Base-by-base conservation (phyloP, 176 grass and related monocot species). In the Themeda triandra region DNA sequence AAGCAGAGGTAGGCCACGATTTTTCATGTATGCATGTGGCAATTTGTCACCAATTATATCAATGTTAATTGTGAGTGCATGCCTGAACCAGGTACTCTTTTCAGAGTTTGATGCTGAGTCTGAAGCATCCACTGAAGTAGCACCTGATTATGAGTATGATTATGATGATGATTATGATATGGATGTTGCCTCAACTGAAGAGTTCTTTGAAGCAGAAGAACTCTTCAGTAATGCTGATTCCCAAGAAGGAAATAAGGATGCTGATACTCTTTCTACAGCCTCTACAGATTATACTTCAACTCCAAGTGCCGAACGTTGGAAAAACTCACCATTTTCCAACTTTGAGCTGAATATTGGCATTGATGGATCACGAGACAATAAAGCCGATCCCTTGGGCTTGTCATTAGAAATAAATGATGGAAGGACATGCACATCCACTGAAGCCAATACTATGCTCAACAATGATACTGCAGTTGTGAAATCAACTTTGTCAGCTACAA, bases 31-130 rank as follows among this genome's bases (percentile, higher is more conserved):
- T 58, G 41, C 64, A 64, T 75, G 29, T 48, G 64, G 13, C 32
- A 77, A 13, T 63, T 53, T 35, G 8, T 81, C 81, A 41, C 75
- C 73, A 76, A 63, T 27, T 71, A 28, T n/a, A n/a, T n/a, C 81
- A 81, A 88, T 84, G 51, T 91, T 95, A 90, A 95, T 83, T 88
- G 75, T 48, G 91, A 81, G 64, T 87, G 74, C 30, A 68, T 95
- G 78, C 29, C 91, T 98, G 77, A 92, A 95, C 77, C 91, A 98
- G 96, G 93, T 98, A 98, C 93, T 98, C 80, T 98, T 98, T 98
- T 98, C 96, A 95, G 93, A 98, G 80, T 89, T 93, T 85, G 89
- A 93, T 89, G 89, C 76, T 46, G 93, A 92, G 40, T 98, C 89
- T 59, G 91, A 98, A 68, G 73, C 79, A 2, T 88, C 82, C 86